These are phyloP conservation scores for Lentinus brumalis DNA, from an alignment of 768 basidiomycete species.

Conservation along the genomic window DNA sequence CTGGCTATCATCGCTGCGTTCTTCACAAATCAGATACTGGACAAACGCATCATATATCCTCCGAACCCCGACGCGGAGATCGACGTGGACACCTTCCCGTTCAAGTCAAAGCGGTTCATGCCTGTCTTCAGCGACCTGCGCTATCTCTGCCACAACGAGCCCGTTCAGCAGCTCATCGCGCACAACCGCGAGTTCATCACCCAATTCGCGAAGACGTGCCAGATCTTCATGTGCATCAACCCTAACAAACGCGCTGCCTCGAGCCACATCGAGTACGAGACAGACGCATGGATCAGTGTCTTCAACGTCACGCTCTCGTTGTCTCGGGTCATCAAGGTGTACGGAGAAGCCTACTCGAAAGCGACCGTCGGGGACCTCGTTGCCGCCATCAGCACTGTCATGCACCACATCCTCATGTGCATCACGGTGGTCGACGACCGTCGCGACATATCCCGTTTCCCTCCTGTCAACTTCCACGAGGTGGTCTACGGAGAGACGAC, in stretches of 20 bases:
- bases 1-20: slow-evolving; percentile 86
- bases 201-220: slow-evolving; percentile 76
- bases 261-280: slow-evolving; percentile 93
- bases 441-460: slow-evolving; percentile 67
- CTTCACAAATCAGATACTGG: slow-evolving; percentile 87
- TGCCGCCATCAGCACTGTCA: slow-evolving; percentile 65
- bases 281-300: slow-evolving; percentile 94
- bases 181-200: slow-evolving; percentile 64
- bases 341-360: slow-evolving; percentile 79
- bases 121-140: slow-evolving; percentile 91
- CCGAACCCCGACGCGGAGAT: slow-evolving; percentile 40
- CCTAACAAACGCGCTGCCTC: slow-evolving; percentile 82
- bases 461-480: slow-evolving; percentile 61
- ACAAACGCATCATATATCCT: slow-evolving; percentile 61
- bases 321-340: slow-evolving; percentile 84
- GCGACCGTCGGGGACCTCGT: slow-evolving; percentile 61
- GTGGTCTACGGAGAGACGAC: slow-evolving; percentile 61
- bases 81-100: slow-evolving; percentile 83
- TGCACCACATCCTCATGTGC: slow-evolving; percentile 71
- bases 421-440: slow-evolving; percentile 69
- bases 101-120: slow-evolving; percentile 96
- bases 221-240: slow-evolving; percentile 92
- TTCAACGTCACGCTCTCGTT: slow-evolving; percentile 94
- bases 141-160: slow-evolving; percentile 78
- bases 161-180: slow-evolving; percentile 80